Percentiles rank a stretch among this genome's conserved stretches.
Evolutionary conservation across 768 basidiomycete species (phyloP).

Genomic region (Amanita subjunquillea): DNA sequence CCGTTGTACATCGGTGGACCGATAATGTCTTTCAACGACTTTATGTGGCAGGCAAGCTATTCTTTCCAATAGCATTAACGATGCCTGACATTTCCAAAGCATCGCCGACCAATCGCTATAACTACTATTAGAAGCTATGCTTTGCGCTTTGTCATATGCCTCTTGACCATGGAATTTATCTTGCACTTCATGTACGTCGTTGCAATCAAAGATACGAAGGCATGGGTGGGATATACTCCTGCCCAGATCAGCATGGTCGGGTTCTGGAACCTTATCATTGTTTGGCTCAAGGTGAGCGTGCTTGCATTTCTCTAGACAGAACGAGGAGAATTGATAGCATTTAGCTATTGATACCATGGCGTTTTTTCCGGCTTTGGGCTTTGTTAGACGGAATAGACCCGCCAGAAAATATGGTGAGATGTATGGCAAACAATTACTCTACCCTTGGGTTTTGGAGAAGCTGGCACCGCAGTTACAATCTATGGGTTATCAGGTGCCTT

Average conservation of each 20-base stretch:
- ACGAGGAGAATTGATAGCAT: neutral
- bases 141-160: slow-evolving; percentile 56
- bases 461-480: slow-evolving; percentile 95
- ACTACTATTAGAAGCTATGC: slow-evolving; percentile 42
- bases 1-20: slow-evolving; percentile 95
- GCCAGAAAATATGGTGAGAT: slow-evolving; percentile 98
- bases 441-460: slow-evolving; percentile 88
- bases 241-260: slow-evolving; percentile 86
- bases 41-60: slow-evolving; percentile 73
- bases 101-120: slow-evolving; percentile 47
- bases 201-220: slow-evolving; percentile 83
- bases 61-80: neutral
- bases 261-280: slow-evolving; percentile 93
- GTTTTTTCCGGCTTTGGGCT: slow-evolving; percentile 95
- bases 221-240: slow-evolving; percentile 73
- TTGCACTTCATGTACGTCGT: slow-evolving; percentile 95
- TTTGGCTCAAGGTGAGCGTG: slow-evolving; percentile 83
- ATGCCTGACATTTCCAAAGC: slow-evolving; percentile 24
- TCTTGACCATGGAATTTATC: slow-evolving; percentile 84
- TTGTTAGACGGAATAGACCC: slow-evolving; percentile 82
- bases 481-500: slow-evolving; percentile 80
- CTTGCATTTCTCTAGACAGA: neutral
- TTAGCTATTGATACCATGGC: slow-evolving; percentile 91
- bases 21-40: slow-evolving; percentile 94
- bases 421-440: slow-evolving; percentile 96